phyloP scores from a whole-genome alignment of 2,329 filamentous ascomycete genomes.

The Cephalotrichum gorgonifer region DNA sequence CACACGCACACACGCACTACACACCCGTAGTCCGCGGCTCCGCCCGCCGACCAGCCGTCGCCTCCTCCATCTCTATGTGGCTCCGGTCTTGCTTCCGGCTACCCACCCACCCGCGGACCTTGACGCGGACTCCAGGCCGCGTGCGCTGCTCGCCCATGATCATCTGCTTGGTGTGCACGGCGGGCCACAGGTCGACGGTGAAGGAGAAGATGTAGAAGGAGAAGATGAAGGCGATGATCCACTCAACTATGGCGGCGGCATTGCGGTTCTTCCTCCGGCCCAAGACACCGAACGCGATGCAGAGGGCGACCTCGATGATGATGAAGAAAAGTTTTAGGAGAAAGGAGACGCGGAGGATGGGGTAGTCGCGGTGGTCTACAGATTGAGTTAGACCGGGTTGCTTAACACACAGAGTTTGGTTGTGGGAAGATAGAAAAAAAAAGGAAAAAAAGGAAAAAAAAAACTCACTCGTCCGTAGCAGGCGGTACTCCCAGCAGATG shows the following conservation, averaged over 20 bases:
- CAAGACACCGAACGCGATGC: constrained; percentile 58
- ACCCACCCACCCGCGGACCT: constrained; percentile 12
- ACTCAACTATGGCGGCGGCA: constrained; percentile 68
- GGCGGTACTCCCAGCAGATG: constrained; percentile 83
- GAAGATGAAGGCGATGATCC: constrained; percentile 71
- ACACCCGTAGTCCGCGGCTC: background rate
- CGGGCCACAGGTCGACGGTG: constrained; percentile 76
- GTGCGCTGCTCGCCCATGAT: constrained; percentile 17
- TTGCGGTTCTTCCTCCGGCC: constrained; percentile 43
- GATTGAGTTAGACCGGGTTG: constrained; percentile 1
- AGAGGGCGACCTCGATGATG: constrained; percentile 64
- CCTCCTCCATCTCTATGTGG: constrained; percentile 5
- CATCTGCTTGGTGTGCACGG: constrained; percentile 46
- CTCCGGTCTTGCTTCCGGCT: background rate
- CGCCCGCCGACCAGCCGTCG: background rate
- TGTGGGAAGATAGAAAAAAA: too few relatives aligned
- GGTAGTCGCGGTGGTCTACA: constrained; percentile 61
- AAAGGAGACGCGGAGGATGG: constrained; percentile 67
- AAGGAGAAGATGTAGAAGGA: constrained; percentile 83
- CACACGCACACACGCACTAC: background rate
- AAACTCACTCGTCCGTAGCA: constrained; percentile 58
- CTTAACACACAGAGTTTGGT: background rate
- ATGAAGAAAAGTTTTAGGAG: constrained; percentile 83
- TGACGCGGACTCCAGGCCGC: background rate
- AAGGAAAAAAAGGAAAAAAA: constrained; percentile 10